Conservation (phyloP, 1,284 basidiomycete species). For the Trichosporon ovoides region DNA sequence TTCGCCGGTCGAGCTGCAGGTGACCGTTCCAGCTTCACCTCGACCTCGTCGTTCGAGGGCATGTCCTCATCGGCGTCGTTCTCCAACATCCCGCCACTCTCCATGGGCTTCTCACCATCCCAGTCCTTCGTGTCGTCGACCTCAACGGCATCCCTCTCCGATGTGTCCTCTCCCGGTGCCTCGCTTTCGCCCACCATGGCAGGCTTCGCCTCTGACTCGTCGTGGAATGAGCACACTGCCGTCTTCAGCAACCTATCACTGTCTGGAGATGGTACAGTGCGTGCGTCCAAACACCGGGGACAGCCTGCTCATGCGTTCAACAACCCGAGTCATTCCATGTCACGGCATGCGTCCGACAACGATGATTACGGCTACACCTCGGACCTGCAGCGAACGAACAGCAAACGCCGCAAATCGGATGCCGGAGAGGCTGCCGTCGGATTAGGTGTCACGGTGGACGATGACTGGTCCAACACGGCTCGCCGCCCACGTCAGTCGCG, state of each 20-base stretch:
- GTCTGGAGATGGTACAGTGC: constrained; percentile 15
- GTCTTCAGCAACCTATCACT: constrained; percentile 18
- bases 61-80: constrained; percentile 17
- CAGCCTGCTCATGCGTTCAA: neutral
- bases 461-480: neutral
- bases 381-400: constrained; percentile 27
- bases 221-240: constrained; percentile 21
- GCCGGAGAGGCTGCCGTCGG: constrained; percentile 27
- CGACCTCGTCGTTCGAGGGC: constrained; percentile 15
- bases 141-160: constrained; percentile 16
- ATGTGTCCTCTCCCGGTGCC: constrained; percentile 17
- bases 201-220: constrained; percentile 17
- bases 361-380: constrained; percentile 27
- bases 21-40: constrained; percentile 7
- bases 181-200: constrained; percentile 18
- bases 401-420: constrained; percentile 39
- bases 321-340: constrained; percentile 21
- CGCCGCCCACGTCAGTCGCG: constrained; percentile 13
- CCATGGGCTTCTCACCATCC: constrained; percentile 14
- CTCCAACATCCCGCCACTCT: constrained; percentile 17
- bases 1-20: constrained; percentile 9
- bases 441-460: constrained; percentile 23
- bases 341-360: constrained; percentile 17
- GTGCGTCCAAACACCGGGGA: neutral
- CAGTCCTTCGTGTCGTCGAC: constrained; percentile 15